phyloP scores from a whole-genome alignment of 805 yeast genomes.

The Sugiyamaella lignohabitans region DNA sequence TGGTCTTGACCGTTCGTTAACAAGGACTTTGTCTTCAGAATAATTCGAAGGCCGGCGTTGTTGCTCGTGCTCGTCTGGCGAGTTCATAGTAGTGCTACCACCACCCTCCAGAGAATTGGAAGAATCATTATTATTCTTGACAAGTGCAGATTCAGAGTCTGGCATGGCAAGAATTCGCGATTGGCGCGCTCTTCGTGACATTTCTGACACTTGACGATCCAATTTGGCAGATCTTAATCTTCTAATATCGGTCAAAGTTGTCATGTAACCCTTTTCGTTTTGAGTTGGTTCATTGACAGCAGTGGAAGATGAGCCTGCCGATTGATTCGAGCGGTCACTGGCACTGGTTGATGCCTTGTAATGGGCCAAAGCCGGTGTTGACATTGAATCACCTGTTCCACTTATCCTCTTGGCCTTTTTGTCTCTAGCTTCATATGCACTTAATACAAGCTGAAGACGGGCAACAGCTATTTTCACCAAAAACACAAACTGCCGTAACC shows the following conservation, averaged over 20 bases:
- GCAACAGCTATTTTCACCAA: slow-evolving; percentile 78
- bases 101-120: slow-evolving; percentile 9
- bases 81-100: neutral
- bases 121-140: slow-evolving; percentile 15
- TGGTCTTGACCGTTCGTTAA: neutral
- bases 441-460: slow-evolving; percentile 44
- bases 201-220: slow-evolving; percentile 46
- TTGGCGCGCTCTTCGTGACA: slow-evolving; percentile 55
- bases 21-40: neutral
- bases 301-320: slow-evolving; percentile 1
- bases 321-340: neutral
- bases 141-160: slow-evolving; percentile 21
- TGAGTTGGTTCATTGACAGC: neutral
- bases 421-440: slow-evolving; percentile 23
- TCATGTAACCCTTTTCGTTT: slow-evolving; percentile 43
- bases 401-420: slow-evolving; percentile 5
- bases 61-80: neutral
- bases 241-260: slow-evolving; percentile 70
- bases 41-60: neutral
- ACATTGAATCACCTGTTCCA: neutral
- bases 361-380: neutral
- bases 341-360: neutral
- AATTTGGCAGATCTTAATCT: slow-evolving; percentile 69
- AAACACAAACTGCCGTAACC: slow-evolving; percentile 66
- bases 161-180: slow-evolving; percentile 64